Percentiles rank a stretch among this genome's conserved stretches.
Evolutionary conservation across 768 basidiomycete species (phyloP).

Genomic region (Agrocybe pediades): DNA sequence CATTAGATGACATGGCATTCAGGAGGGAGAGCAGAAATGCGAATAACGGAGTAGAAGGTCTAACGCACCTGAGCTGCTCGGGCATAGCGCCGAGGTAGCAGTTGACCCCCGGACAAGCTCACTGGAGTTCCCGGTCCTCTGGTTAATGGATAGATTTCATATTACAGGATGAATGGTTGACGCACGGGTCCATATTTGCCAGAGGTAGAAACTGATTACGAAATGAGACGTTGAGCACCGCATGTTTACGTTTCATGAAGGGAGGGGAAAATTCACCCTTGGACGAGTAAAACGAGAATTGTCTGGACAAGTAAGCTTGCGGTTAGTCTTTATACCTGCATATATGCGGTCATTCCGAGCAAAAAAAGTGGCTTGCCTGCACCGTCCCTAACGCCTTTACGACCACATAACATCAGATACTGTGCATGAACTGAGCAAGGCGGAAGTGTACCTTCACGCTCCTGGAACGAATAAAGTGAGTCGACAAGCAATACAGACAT

Average conservation of each 20-base stretch:
- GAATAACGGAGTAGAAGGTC: not conserved
- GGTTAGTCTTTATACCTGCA: not conserved
- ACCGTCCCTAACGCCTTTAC: slow-evolving; percentile 21
- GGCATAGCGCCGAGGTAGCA: slow-evolving; percentile 9
- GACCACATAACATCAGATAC: not conserved
- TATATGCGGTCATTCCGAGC: not conserved
- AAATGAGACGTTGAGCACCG: not conserved
- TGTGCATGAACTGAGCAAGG: not conserved
- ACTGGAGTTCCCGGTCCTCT: not conserved
- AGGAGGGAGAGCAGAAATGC: no score
- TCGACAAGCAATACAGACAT: not conserved
- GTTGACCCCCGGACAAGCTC: not conserved
- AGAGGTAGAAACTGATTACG: slow-evolving; percentile 27
- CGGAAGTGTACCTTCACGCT: slow-evolving; percentile 29
- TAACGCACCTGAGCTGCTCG: slow-evolving; percentile 14
- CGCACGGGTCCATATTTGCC: slow-evolving; percentile 33
- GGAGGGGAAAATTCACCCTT: slow-evolving; percentile 22
- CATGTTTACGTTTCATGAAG: not conserved
- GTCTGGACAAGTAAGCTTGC: slow-evolving; percentile 15
- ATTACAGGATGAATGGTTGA: not conserved
- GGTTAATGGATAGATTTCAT: not conserved
- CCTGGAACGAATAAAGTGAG: slow-evolving; percentile 16
- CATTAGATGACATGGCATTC: not conserved
- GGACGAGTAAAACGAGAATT: slow-evolving; percentile 29
- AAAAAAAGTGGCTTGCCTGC: slow-evolving; percentile 15